Evolutionary conservation across 108 stramenopile genomes (phyloP), one percentile per base, ranked within the genome.

Genomic region (Cyclotella cryptica): DNA sequence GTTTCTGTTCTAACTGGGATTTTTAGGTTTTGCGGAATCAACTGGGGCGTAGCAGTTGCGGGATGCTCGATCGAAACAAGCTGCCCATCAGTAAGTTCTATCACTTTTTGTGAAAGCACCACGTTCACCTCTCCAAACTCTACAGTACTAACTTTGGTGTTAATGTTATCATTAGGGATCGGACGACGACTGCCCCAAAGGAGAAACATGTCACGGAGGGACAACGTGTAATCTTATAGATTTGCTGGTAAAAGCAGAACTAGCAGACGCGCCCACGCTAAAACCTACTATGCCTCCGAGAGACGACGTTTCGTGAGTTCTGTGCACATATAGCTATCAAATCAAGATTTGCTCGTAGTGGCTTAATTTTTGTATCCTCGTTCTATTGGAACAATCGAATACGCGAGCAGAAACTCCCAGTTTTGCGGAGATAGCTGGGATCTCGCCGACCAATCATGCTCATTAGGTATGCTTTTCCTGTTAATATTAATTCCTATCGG

Each of bases 181-280:
- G 17, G 71, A 72, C 35, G 67, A 80, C 14, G 79, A 80, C 49
- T 80, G 79, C 29, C 72, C 79, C 10, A 24, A 72, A 51, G 79
- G 79, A 19, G 57, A 80, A 43, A 35, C 72, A 10, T 80, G 79
- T 43, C 79, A 80, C 44, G 79, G 72, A 35, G 79, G 79, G 35
- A 70, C 69, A 67, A 49, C 55, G 30, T 72, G 71, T 45, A 60
- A 72, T 21, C 40, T 72, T 15, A 35, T 60, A 61, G 71, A 72
- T 35, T 46, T 72, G 40, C 13, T 72, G 10, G 46, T 55, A 10
- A 28, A 60, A 49, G 45, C 60, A 30, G 54, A 72, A 8, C 46
- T 17, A 49, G 59, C 71, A 29, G 71, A 46, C 12, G 45, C 26
- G 46, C 71, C 71, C 0, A 72, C 71, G 61, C 19, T 59, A 11